These are phyloP conservation scores for Pilobolus umbonatus DNA, from an alignment of 192 early-diverging fungal species.

Conservation along the genomic window DNA sequence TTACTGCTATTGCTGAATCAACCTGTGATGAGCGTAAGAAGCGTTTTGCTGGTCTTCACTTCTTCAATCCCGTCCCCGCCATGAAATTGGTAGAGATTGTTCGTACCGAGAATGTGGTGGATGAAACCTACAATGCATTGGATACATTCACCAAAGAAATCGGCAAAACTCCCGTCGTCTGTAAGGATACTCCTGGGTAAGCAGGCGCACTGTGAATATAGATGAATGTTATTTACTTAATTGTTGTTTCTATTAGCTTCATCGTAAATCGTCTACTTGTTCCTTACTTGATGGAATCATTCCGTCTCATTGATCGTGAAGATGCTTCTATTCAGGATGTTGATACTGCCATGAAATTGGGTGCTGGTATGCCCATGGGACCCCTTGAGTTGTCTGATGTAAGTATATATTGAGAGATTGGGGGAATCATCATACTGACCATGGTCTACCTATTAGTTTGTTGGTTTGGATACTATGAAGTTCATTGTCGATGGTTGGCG, in stretches of 20 bases:
- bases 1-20: slow-evolving; percentile 72
- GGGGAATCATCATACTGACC: slow-evolving; percentile 1
- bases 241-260: slow-evolving; percentile 43
- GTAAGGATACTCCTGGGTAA: slow-evolving; percentile 95
- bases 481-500: slow-evolving; percentile 95
- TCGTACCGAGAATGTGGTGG: slow-evolving; percentile 56
- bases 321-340: slow-evolving; percentile 83
- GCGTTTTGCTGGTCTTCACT: slow-evolving; percentile 86
- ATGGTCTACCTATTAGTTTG: slow-evolving; percentile 47
- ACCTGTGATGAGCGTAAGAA: slow-evolving; percentile 44
- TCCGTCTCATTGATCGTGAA: slow-evolving; percentile 86
- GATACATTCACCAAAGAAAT: slow-evolving; percentile 66
- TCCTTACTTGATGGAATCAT: slow-evolving; percentile 95
- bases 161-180: slow-evolving; percentile 84
- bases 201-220: background rate
- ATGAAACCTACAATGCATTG: slow-evolving; percentile 60
- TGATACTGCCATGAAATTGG: slow-evolving; percentile 96
- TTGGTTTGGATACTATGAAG: slow-evolving; percentile 94
- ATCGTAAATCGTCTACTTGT: slow-evolving; percentile 96
- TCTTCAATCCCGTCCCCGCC: slow-evolving; percentile 98
- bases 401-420: slow-evolving; percentile 23
- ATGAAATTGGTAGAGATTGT: slow-evolving; percentile 98
- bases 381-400: slow-evolving; percentile 80
- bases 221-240: background rate
- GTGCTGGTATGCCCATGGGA: slow-evolving; percentile 96